phyloP scores from a whole-genome alignment of 148 eudicot species.

The Rhododendron molle region DNA sequence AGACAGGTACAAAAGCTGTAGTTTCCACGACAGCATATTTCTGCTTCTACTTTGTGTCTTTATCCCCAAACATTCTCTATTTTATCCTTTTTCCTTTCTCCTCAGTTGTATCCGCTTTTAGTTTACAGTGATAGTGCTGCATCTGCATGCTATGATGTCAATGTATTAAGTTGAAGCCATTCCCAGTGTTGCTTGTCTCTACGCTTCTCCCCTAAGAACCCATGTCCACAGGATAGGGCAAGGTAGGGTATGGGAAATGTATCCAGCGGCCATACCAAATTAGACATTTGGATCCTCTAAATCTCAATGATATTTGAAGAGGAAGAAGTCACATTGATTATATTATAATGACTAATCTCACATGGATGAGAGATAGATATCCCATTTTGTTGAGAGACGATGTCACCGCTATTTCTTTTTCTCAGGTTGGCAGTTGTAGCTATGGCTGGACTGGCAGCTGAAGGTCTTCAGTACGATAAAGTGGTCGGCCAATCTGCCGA shows the following conservation, averaged over 20 bases:
- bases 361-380: neutral
- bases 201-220: neutral
- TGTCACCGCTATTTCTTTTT: neutral
- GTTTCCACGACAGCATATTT: neutral
- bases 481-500: constrained; percentile 97
- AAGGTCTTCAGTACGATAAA: constrained; percentile 87
- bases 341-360: neutral
- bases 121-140: constrained; percentile 3
- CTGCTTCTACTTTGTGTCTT: neutral
- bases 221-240: neutral
- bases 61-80: neutral
- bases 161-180: neutral
- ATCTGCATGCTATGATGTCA: neutral
- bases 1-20: constrained; percentile 57
- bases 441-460: constrained; percentile 98
- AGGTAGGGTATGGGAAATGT: neutral
- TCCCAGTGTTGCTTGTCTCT: neutral
- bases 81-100: neutral
- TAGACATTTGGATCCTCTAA: neutral
- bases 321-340: neutral
- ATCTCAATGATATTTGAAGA: neutral
- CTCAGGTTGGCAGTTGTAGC: constrained; percentile 84
- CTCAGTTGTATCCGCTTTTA: neutral
- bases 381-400: neutral
- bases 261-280: neutral